Evolutionary conservation across 2,329 filamentous ascomycete species (phyloP).

Genomic region (Arthrinium phaeospermum): DNA sequence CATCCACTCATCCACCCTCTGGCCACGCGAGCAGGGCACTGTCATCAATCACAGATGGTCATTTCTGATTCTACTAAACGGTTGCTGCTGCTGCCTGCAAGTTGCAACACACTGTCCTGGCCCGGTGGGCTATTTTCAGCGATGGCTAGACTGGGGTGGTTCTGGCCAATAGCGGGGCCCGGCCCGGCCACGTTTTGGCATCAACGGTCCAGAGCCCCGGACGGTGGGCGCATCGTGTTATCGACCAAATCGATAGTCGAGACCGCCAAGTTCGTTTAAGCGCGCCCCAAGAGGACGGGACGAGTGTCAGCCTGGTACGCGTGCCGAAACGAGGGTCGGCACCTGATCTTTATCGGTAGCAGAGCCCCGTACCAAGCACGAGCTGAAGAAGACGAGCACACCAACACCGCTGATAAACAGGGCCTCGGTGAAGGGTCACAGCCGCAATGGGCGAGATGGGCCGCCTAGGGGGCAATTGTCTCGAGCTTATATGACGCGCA

Average conservation of each 20-base stretch:
- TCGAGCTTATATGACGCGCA: not conserved
- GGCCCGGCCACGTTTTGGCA: conserved; percentile 25
- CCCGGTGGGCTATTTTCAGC: not conserved
- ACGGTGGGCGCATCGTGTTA: not conserved
- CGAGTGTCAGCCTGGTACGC: not conserved
- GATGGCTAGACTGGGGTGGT: not conserved
- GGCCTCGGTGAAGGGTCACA: not conserved
- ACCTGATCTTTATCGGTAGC: not conserved
- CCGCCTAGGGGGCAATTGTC: not conserved
- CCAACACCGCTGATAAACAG: not conserved
- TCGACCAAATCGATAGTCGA: not conserved
- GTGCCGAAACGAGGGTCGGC: not conserved
- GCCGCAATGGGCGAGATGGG: not conserved
- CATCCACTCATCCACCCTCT: not conserved
- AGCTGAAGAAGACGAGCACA: not conserved
- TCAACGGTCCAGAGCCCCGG: not conserved
- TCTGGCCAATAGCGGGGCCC: conserved; percentile 17
- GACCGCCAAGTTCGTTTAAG: not conserved
- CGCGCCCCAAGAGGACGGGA: not conserved
- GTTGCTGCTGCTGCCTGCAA: not conserved
- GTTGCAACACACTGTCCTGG: not conserved
- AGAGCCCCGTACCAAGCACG: not conserved
- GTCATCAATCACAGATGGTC: not conserved
- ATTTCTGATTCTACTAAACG: not conserved
- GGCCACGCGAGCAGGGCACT: not conserved